Evolutionary conservation across 2,329 filamentous ascomycete species (phyloP), one percentile per base, ranked within the genome.

Genomic region (Alternaria atra): DNA sequence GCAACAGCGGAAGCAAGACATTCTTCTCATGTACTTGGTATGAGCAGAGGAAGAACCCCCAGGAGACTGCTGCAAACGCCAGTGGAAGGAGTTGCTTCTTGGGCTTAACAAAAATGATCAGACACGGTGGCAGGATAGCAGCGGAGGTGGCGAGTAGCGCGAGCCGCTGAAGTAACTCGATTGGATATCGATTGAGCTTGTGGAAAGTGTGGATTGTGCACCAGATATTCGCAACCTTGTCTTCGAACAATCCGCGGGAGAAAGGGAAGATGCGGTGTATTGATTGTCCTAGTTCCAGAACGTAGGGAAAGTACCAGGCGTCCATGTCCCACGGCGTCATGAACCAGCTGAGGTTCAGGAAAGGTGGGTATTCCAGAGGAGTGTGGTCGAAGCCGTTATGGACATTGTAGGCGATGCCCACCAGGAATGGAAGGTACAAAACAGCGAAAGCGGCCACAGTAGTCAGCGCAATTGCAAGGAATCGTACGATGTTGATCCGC

Each of bases 1-100:
- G 95, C 76, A 98, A 87, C 47, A 99, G 83, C 1, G 95, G 96
- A 2, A 99, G 86, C 5, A 99, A 84, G 0, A 97, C 93, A 67
- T 94, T 97, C 85, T 99, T 99, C 81, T 99, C 95, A 73, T 99
- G 95, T 0, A 99, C 96, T 76, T 99, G 95, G 77, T 97, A 99
- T 71, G 93, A 96, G 81, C 96, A 98, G 15, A 99, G 84, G 78
- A 98, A 99, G 83, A 99, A 99, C 0, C 91, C 94, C 95, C 95
- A 99, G 2, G 94, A 91, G 0, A 92, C 93, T 2, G 91, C 86
- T 1, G 94, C 90, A 59, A 98, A 87, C 0, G 92, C 92, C 35
- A 92, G 85, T 1, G 93, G 93, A 13, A 98, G 81, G 5, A 95
- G 84, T 42, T 90, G 87, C 70, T 90, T 94, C 48, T 87, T 87